Evolutionary conservation across 2,329 filamentous ascomycete genomes (phyloP).

Genomic region (Zasmidium cellare): DNA sequence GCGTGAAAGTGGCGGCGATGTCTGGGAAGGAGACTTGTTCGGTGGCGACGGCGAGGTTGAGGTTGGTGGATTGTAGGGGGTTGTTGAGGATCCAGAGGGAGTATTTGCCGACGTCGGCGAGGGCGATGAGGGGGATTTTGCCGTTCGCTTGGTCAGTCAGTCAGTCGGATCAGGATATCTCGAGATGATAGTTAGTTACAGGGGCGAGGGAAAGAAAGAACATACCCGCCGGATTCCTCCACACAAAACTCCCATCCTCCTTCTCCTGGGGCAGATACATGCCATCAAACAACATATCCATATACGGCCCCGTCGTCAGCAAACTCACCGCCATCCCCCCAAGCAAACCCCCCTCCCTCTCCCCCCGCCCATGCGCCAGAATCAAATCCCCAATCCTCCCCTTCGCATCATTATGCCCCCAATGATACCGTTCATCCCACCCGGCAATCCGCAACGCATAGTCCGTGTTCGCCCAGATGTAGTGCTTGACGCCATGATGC

Average conservation of each 20-base stretch:
- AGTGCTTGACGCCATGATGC: not conserved
- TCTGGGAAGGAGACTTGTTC: not conserved
- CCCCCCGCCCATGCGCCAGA: too few relatives aligned
- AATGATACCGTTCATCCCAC: too few relatives aligned
- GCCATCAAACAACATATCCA: conserved; percentile 2
- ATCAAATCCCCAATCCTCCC: too few relatives aligned
- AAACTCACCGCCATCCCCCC: too few relatives aligned
- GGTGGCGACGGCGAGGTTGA: not conserved
- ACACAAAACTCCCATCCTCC: not conserved
- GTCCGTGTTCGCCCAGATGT: not conserved
- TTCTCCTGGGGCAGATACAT: not conserved
- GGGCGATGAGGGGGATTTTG: not conserved
- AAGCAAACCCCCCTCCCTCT: too few relatives aligned
- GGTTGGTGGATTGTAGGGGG: not conserved
- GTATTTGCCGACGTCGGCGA: not conserved
- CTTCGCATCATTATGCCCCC: too few relatives aligned
- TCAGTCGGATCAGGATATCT: not conserved
- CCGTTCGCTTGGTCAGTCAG: not conserved
- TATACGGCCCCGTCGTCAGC: not conserved
- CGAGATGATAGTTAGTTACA: not conserved
- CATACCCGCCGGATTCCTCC: not conserved
- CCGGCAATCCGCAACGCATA: not conserved
- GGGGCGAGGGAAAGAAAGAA: too few relatives aligned
- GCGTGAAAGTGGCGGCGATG: not conserved
- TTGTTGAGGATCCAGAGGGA: not conserved